These are phyloP conservation scores for Epichloe amarillans DNA, from an alignment of 2,329 filamentous ascomycete genomes.

Conservation along the genomic window DNA sequence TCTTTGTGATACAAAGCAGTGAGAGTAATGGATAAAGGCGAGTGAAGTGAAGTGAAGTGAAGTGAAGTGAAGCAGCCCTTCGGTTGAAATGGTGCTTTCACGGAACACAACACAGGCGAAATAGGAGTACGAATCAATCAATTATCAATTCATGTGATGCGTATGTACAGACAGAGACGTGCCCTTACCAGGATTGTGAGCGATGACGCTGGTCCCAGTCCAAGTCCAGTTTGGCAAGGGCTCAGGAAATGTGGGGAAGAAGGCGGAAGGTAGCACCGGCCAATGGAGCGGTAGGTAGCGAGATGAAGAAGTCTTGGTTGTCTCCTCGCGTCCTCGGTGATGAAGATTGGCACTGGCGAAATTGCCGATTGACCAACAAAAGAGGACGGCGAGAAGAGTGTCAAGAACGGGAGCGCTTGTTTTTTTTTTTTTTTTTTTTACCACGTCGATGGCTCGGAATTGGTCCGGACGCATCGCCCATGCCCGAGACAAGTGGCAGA, in stretches of 20 bases:
- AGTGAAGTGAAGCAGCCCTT: background rate
- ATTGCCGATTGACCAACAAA: background rate
- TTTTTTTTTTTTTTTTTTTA: no score
- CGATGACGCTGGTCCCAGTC: constrained; percentile 3
- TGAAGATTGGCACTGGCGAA: background rate
- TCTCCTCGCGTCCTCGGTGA: background rate
- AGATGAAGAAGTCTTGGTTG: background rate
- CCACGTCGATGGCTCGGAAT: background rate
- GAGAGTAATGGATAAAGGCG: background rate
- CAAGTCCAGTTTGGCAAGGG: background rate
- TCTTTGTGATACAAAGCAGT: background rate
- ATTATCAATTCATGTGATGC: background rate
- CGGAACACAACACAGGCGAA: background rate
- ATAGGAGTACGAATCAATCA: constrained; percentile 1
- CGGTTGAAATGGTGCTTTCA: background rate
- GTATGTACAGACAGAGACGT: background rate
- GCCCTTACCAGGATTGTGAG: background rate
- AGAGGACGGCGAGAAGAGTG: background rate
- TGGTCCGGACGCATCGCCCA: background rate
- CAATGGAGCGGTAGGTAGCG: background rate
- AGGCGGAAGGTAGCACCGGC: background rate
- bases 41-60: background rate
- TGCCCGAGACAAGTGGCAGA: no score
- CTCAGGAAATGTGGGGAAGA: background rate
- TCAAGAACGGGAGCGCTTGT: no score